Evolutionary conservation across 225 moss, liverwort and hornwort genomes (phyloP).

Genomic region (Pseudoscleropodium purum): DNA sequence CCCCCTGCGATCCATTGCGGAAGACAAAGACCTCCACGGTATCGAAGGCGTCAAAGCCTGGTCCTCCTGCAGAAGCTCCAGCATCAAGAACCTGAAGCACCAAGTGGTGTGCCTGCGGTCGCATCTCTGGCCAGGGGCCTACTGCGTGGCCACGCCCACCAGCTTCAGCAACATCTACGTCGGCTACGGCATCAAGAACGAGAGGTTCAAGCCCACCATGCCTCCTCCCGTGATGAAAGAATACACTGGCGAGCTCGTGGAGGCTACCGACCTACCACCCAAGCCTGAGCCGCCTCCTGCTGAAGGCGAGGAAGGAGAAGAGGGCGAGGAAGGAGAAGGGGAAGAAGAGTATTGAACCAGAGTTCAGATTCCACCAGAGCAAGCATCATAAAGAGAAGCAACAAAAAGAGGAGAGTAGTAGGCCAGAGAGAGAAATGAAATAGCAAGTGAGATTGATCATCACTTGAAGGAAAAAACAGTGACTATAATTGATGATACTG

Average conservation of each 20-base stretch:
- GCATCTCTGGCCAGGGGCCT: conserved; percentile 73
- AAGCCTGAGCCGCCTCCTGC: conserved; percentile 27
- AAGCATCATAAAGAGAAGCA: background rate
- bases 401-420: background rate
- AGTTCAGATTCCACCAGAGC: background rate
- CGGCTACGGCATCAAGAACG: conserved; percentile 73
- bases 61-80: conserved; percentile 67
- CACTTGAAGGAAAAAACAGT: background rate
- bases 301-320: conserved; percentile 21
- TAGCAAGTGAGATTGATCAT: background rate
- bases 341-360: conserved; percentile 29
- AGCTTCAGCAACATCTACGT: conserved; percentile 82
- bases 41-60: conserved; percentile 61
- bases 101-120: conserved; percentile 76
- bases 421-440: background rate
- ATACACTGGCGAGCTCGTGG: conserved; percentile 34
- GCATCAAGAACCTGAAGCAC: conserved; percentile 68
- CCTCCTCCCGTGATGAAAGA: conserved; percentile 72
- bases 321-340: conserved; percentile 19
- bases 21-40: conserved; percentile 48
- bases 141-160: conserved; percentile 46
- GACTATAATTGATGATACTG: background rate
- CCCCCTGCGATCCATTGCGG: conserved; percentile 31
- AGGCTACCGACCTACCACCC: conserved; percentile 76
- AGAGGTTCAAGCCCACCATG: conserved; percentile 51